Conservation (phyloP, 352 stramenopile species). For the Phytophthora tubulina region DNA sequence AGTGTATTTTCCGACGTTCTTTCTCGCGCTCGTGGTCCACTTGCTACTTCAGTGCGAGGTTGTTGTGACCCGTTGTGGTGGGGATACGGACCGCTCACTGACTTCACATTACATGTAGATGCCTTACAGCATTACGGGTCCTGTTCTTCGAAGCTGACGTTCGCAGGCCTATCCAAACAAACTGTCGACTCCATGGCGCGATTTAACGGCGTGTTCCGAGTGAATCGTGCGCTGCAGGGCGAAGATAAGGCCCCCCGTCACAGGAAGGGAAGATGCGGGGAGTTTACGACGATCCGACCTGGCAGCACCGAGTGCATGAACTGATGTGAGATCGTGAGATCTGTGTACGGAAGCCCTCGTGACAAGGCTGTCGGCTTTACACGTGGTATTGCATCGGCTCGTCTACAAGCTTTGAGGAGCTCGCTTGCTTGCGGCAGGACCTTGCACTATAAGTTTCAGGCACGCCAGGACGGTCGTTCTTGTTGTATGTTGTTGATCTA, state of each 20-base stretch:
- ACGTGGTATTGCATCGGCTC: background rate
- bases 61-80: too few species aligned
- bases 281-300: slow-evolving; percentile 10
- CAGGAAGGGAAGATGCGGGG: slow-evolving; percentile 12
- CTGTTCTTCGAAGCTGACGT: background rate
- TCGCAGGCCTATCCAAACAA: slow-evolving; percentile 23
- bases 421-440: background rate
- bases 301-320: background rate
- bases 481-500: too few species aligned
- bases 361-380: background rate
- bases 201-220: slow-evolving; percentile 5
- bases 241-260: slow-evolving; percentile 23
- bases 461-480: background rate
- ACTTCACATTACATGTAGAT: too few species aligned
- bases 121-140: too few species aligned
- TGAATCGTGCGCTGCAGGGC: slow-evolving; percentile 11
- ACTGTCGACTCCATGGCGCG: slow-evolving; percentile 3
- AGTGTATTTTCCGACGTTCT: slow-evolving; percentile 3
- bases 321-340: slow-evolving; percentile 9
- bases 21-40: background rate
- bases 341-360: background rate
- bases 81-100: too few species aligned
- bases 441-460: too few species aligned
- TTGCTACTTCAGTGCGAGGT: too few species aligned
- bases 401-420: background rate